These are phyloP conservation scores for Lasiosphaeria ovina DNA, from an alignment of 495 filamentous ascomycete genomes.

Conservation along the genomic window DNA sequence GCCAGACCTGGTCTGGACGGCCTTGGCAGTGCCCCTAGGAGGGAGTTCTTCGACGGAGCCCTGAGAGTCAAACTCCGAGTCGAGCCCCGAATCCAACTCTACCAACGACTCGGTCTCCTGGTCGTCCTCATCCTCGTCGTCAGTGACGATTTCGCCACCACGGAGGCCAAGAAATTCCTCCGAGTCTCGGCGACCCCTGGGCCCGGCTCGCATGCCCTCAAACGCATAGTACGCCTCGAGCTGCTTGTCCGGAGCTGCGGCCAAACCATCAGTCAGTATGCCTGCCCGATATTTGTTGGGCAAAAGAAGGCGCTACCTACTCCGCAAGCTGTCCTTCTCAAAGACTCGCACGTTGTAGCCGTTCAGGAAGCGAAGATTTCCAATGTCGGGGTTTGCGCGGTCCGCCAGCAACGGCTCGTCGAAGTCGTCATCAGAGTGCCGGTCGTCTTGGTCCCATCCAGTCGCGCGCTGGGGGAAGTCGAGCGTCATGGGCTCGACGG, in stretches of 20 bases:
- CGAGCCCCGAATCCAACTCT: neutral
- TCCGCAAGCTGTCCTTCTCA: conserved; percentile 5
- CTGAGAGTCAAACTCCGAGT: neutral
- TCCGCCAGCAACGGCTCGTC: conserved; percentile 5
- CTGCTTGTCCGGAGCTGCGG: conserved; percentile 9
- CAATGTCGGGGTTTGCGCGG: neutral
- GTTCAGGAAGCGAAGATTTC: conserved; percentile 19
- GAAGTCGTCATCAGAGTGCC: conserved; percentile 1
- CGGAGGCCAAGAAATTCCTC: conserved; percentile 14
- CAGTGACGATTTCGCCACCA: conserved; percentile 15
- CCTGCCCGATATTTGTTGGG: neutral
- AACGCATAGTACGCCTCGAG: conserved; percentile 19
- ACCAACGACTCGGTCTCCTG: neutral
- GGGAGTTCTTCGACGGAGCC: neutral
- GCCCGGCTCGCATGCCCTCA: neutral
- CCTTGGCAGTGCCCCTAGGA: neutral
- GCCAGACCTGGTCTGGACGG: neutral
- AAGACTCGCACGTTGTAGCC: conserved; percentile 9
- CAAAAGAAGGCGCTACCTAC: conserved; percentile 6
- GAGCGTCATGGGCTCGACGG: conserved; percentile 24
- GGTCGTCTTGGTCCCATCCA: neutral
- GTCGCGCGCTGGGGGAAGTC: conserved; percentile 5
- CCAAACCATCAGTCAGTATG: neutral
- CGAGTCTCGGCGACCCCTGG: neutral
- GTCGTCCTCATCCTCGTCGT: neutral